Evolutionary conservation across 208 protist genomes (phyloP), one percentile per base, ranked within the genome.

Genomic region (Wallacemonas sp.): DNA sequence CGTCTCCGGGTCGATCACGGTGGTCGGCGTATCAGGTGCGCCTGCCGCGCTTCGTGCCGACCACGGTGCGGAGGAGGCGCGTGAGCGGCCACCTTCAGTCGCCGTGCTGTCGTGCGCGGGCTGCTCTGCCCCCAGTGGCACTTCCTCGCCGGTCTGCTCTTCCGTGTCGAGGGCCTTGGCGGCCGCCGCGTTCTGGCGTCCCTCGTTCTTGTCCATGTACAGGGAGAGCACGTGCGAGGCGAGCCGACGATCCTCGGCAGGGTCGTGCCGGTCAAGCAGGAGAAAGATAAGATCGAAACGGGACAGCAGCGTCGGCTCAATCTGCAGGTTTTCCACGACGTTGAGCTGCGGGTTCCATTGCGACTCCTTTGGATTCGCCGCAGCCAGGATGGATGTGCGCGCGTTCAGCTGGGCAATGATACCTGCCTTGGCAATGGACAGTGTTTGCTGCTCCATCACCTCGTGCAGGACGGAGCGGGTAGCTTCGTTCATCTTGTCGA

Each of bases 361-460:
- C 0, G 89, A 98, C 65, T 99, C 91, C 45, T 96, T 92, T 4
- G 99, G 99, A 83, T 99, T 99, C 2, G 99, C 99, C 22, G 98
- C 97, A 13, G 99, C 99, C 3, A 99, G 79, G 45, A 99, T 96
- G 4, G 98, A 98, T 1, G 98, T 99, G 36, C 99, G 87, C 0
- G 98, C 98, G 79, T 99, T 99, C 9, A 99, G 92, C 48, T 97
- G 91, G 30, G 97, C 98, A 63, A 99, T 99, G 77, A 99, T 99
- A 58, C 99, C 99, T n/a, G 99, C 99, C 82, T 99, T 99, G 24
- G 99, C 99, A 45, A 99, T 91, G 27, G 98, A 99, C 1, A 99
- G 89, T 26, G 99, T 99, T 78, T 99, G 98, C 87, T 99, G 99
- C 83, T 99, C 99, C 98, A 99, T 99, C 19, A 96, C 99, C 84